These are phyloP conservation scores for Sarocladium oryzae DNA, from an alignment of 2,329 filamentous ascomycete species.

Conservation along the genomic window DNA sequence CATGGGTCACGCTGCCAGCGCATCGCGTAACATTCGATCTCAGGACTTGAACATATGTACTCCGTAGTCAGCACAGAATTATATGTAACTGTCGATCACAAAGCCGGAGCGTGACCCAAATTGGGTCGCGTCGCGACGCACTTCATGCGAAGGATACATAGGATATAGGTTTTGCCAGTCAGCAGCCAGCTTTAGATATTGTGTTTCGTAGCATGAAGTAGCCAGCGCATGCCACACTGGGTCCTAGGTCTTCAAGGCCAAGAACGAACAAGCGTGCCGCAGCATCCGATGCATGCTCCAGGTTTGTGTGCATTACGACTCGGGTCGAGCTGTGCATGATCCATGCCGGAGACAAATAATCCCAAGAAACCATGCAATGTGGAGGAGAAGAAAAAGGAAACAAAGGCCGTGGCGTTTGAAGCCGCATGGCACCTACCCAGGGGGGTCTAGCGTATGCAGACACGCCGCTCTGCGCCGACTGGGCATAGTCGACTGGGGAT, in stretches of 20 bases:
- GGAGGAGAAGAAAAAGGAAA: not conserved
- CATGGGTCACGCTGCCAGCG: not conserved
- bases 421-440: constrained; percentile 5
- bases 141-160: not conserved
- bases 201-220: too few species aligned
- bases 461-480: constrained; percentile 5
- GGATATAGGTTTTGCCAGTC: not conserved
- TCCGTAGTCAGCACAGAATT: not conserved
- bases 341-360: not conserved
- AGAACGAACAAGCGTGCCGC: not conserved
- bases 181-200: too few species aligned
- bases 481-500: not conserved
- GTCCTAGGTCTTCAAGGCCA: not conserved
- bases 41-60: not conserved
- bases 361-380: not conserved
- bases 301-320: too few species aligned
- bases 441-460: not conserved
- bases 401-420: not conserved
- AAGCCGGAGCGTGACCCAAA: not conserved
- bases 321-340: not conserved
- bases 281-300: not conserved
- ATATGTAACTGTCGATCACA: not conserved
- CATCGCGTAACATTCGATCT: not conserved
- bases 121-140: not conserved
- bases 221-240: not conserved